Conservation (phyloP, 129 eudicot species). For the Rutidosis leptorrhynchoides region DNA sequence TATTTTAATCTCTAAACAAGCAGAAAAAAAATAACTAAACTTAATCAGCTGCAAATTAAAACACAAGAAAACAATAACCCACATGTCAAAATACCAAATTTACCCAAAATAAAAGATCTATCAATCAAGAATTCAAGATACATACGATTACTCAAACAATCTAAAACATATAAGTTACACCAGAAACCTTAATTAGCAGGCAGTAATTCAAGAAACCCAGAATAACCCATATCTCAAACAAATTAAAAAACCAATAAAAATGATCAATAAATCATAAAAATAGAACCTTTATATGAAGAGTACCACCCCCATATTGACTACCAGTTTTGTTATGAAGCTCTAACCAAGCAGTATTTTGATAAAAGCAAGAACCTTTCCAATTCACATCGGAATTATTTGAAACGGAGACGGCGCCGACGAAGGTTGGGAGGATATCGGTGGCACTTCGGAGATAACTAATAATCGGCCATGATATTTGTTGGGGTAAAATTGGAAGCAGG, state of each 20-base stretch:
- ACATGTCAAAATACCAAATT: conserved; percentile 20
- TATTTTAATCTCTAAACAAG: too few relatives aligned
- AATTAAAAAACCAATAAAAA: conserved; percentile 2
- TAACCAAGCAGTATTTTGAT: conserved; percentile 79
- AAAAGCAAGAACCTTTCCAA: conserved; percentile 99
- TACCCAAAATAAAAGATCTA: not conserved
- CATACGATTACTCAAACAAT: not conserved
- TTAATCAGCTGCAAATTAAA: not conserved
- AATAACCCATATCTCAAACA: conserved; percentile 13
- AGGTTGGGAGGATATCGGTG: conserved; percentile 78
- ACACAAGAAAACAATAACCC: conserved; percentile 22
- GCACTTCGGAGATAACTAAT: conserved; percentile 54
- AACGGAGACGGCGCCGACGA: conserved; percentile 72
- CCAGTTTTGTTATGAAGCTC: conserved; percentile 79
- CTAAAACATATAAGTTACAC: too few relatives aligned
- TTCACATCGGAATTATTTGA: conserved; percentile 23
- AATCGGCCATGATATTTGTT: conserved; percentile 73
- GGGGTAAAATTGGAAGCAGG: conserved; percentile 69
- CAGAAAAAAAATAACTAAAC: not conserved
- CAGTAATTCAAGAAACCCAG: not conserved
- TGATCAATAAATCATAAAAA: not conserved
- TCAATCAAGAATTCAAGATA: not conserved
- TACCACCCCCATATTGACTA: conserved; percentile 89
- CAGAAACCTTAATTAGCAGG: too few relatives aligned
- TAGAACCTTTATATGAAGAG: conserved; percentile 83